A percentile compares a stretch with the other conserved stretches of the same genome.
phyloP scores from a whole-genome alignment of 177 flowering plant species.

The Telopea speciosissima region DNA sequence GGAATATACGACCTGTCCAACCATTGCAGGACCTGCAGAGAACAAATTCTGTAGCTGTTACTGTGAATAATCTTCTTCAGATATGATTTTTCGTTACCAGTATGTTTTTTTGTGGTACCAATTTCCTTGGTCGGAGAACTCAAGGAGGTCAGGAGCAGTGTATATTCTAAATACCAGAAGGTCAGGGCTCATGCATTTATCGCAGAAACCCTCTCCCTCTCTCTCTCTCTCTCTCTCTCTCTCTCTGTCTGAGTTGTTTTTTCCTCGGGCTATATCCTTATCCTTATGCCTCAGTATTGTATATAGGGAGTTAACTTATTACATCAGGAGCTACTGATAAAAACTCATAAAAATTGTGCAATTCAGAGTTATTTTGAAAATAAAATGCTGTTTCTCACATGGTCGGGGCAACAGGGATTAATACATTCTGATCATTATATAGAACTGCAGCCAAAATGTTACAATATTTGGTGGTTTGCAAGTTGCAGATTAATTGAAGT shows the following conservation, averaged over 20 bases:
- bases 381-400: no score
- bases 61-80: constrained; percentile 91
- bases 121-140: constrained; percentile 7
- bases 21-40: constrained; percentile 72
- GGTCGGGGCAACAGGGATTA: no score
- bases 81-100: constrained; percentile 30
- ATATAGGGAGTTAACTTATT: constrained; percentile 5
- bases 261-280: background rate
- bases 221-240: background rate
- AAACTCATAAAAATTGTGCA: background rate
- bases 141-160: constrained; percentile 1
- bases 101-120: background rate
- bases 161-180: constrained; percentile 11
- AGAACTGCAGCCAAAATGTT: background rate
- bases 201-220: background rate
- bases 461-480: background rate
- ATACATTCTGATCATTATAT: background rate
- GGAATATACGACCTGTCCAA: background rate
- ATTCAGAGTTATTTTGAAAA: background rate
- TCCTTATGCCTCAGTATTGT: constrained; percentile 5
- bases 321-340: background rate
- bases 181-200: constrained; percentile 13
- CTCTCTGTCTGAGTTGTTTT: background rate
- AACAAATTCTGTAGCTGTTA: constrained; percentile 65
- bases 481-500: no score